phyloP scores from a whole-genome alignment of 2,329 filamentous ascomycete species.

The Sarocladium oryzae region DNA sequence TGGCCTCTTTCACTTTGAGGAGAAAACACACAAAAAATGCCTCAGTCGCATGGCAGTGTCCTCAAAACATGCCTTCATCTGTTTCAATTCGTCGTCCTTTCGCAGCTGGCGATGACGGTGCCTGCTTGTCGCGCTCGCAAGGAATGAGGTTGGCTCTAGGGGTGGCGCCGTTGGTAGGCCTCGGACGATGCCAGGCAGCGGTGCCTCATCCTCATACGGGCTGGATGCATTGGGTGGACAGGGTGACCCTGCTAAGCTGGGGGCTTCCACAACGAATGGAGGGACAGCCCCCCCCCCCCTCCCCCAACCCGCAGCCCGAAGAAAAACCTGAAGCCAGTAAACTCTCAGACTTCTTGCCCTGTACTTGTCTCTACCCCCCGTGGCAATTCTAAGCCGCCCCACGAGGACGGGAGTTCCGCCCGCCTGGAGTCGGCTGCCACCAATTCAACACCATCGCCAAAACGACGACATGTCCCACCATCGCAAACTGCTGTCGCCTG shows the following conservation, averaged over 20 bases:
- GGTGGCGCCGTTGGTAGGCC: slow-evolving; percentile 2
- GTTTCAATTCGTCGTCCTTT: too few relatives aligned
- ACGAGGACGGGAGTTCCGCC: slow-evolving; percentile 10
- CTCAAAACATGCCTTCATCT: background rate
- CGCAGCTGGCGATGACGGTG: background rate
- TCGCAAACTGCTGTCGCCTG: background rate
- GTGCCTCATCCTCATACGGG: background rate
- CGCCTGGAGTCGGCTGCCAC: slow-evolving; percentile 9
- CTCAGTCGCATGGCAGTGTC: background rate
- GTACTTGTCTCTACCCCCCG: background rate
- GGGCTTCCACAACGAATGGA: background rate
- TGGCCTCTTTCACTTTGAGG: background rate
- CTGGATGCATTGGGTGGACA: too few relatives aligned
- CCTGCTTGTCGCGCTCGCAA: background rate
- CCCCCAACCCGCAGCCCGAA: too few relatives aligned
- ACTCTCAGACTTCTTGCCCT: background rate
- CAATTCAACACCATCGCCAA: background rate
- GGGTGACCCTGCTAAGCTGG: too few relatives aligned
- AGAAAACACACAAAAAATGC: background rate
- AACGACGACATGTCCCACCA: slow-evolving; percentile 5
- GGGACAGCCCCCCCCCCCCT: background rate
- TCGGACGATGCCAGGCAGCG: too few relatives aligned
- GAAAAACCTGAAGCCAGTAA: background rate
- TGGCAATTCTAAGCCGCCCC: slow-evolving; percentile 7
- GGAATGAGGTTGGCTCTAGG: slow-evolving; percentile 7